Base-by-base conservation (phyloP, 306 rosid genomes). In the Fragaria nilgerrensis region DNA sequence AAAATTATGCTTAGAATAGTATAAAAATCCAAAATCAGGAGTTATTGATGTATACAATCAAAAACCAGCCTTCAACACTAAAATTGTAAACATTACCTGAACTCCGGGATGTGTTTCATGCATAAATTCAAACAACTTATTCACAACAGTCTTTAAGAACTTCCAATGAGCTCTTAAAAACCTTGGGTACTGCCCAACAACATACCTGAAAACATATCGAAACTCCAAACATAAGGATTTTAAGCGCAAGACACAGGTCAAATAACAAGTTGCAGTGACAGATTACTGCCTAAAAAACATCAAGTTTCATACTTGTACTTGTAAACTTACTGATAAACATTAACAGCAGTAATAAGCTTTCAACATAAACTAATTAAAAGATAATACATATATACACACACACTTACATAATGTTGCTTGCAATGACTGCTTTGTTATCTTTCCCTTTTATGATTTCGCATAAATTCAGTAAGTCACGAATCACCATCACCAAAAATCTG, bases 51-150 rank as follows among this genome's bases (percentile, higher is more conserved):
- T 58, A 23, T 43, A 2, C 2, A 74, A 59, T 5, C 20, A 48
- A 44, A 27, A 59, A 27, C 11, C 58, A 59, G 19, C 43, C 20
- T 44, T 4, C 36, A 55, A 70, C 49, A 67, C 50, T 47, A 66
- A 53, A 62, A 50, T 36, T 55, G 70, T 16, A 75, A 58, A 80
- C 78, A 16, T 69, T 74, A 96, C 99, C 97, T 96, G 99, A 82
- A 96, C 99, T 76, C 99, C 99, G 47, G 99, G 99, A 86, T 96
- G 99, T 14, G 96, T 96, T 87, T 96, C 98, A 22, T 96, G 99
- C 99, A 92, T 96, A 79, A 96, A 95, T 82, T 95, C 99, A 59
- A 96, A 96, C 90, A 96, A 85, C 86, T 96, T 96, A 78, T 91
- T 92, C 79, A 96, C 98, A 27, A 96, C 97, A 37, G 98, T 96